phyloP scores from a whole-genome alignment of 768 basidiomycete genomes.

The Rhodotorula graminis region DNA sequence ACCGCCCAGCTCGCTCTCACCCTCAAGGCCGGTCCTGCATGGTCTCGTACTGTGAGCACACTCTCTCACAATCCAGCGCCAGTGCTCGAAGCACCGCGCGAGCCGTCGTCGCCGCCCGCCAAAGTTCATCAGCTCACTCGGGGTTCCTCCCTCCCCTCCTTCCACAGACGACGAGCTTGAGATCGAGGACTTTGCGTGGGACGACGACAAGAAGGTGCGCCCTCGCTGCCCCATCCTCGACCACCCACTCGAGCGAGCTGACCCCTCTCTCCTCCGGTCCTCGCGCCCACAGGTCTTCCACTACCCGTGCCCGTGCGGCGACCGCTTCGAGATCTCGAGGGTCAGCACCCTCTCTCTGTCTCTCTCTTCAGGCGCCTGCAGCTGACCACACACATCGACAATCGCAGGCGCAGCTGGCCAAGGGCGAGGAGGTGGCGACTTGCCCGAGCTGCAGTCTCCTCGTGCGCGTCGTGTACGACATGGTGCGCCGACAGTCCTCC shows the following conservation, averaged over 20 bases:
- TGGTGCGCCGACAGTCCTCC: conserved; percentile 57
- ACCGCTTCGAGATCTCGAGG: conserved; percentile 83
- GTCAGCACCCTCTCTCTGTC: conserved; percentile 11
- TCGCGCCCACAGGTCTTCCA: conserved; percentile 61
- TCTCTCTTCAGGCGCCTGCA: conserved; percentile 34
- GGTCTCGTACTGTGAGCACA: conserved; percentile 34
- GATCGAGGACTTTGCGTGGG: conserved; percentile 95
- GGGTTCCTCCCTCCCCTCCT: background rate
- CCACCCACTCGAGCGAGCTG: background rate
- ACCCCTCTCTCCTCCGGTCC: background rate
- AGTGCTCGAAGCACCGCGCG: background rate
- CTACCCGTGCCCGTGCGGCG: conserved; percentile 96
- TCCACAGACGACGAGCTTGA: conserved; percentile 78
- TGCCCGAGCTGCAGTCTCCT: conserved; percentile 95
- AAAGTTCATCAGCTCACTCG: background rate
- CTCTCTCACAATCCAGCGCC: background rate
- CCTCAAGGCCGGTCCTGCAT: background rate
- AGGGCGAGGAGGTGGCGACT: conserved; percentile 89
- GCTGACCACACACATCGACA: background rate
- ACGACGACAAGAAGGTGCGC: conserved; percentile 54
- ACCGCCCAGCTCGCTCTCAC: background rate
- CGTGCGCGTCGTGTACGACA: conserved; percentile 88
- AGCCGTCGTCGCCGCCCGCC: background rate
- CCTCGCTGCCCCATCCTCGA: background rate
- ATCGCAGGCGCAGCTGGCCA: conserved; percentile 67